Conservation (phyloP, 148 eudicot genomes). For the Agrostemma githago region DNA sequence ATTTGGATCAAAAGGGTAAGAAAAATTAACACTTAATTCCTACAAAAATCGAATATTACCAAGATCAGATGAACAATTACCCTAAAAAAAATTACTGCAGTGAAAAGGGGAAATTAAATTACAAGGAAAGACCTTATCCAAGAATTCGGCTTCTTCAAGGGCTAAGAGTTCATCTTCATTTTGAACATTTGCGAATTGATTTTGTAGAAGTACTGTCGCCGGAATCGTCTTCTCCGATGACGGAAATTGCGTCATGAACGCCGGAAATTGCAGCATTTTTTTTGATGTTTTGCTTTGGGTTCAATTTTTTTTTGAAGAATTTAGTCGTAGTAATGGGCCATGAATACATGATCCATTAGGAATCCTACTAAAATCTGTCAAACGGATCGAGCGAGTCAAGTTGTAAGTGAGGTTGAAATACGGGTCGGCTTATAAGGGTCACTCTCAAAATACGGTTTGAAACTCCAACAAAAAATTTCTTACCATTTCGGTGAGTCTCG, state of each 20-base stretch:
- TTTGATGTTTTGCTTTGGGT: no score
- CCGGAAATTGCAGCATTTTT: conserved; percentile 54
- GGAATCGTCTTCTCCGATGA: conserved; percentile 60
- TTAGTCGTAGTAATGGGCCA: no score
- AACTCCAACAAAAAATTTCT: no score
- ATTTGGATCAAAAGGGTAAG: not conserved
- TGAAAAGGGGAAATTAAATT: not conserved
- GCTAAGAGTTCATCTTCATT: conserved; percentile 83
- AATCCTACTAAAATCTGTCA: no score
- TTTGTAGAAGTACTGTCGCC: conserved; percentile 54
- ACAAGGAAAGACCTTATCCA: conserved; percentile 50
- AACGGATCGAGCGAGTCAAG: no score
- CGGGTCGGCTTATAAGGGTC: no score
- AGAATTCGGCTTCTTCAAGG: conserved; percentile 68
- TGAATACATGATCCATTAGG: no score
- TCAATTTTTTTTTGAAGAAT: no score
- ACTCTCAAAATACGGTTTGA: no score
- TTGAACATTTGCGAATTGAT: conserved; percentile 54
- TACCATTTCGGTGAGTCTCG: no score
- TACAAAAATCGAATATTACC: not conserved
- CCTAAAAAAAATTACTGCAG: not conserved
- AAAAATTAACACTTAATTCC: not conserved
- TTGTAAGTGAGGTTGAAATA: no score
- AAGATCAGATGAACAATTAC: not conserved
- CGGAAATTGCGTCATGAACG: conserved; percentile 71